Percentiles rank a stretch among this genome's conserved stretches.
Evolutionary conservation across 1,284 basidiomycete species (phyloP).

Genomic region (Trichosporon sp.): DNA sequence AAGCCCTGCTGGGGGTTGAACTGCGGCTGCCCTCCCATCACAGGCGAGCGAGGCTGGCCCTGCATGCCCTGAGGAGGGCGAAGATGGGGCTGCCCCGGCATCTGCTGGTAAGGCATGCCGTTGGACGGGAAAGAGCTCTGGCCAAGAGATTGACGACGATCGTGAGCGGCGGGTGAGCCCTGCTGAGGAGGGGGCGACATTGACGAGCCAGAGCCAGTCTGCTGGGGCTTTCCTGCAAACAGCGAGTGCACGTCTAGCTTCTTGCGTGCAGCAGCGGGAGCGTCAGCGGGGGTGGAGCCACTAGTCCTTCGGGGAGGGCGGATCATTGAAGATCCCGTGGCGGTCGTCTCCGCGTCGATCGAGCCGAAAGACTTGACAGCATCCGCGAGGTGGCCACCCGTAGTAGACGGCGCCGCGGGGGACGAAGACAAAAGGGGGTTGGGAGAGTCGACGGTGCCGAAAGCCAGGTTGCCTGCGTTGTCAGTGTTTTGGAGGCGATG

Average conservation of each 20-base stretch:
- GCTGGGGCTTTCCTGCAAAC: slow-evolving; percentile 47
- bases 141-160: slow-evolving; percentile 43
- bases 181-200: slow-evolving; percentile 35
- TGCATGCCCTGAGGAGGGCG: slow-evolving; percentile 40
- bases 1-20: slow-evolving; percentile 42
- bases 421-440: slow-evolving; percentile 56
- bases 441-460: slow-evolving; percentile 75
- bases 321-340: slow-evolving; percentile 49
- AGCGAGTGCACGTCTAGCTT: slow-evolving; percentile 50
- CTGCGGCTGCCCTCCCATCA: slow-evolving; percentile 35
- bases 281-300: slow-evolving; percentile 34
- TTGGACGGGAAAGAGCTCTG: slow-evolving; percentile 37
- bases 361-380: slow-evolving; percentile 76
- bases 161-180: slow-evolving; percentile 33
- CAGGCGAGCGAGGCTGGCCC: slow-evolving; percentile 44
- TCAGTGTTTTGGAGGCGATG: neutral
- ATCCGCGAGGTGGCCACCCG: slow-evolving; percentile 54
- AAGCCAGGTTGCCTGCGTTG: slow-evolving; percentile 59
- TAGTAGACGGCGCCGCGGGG: slow-evolving; percentile 56
- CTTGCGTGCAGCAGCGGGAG: slow-evolving; percentile 8
- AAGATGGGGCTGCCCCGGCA: slow-evolving; percentile 35
- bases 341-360: slow-evolving; percentile 61
- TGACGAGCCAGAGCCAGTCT: slow-evolving; percentile 24
- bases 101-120: slow-evolving; percentile 35
- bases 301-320: slow-evolving; percentile 47